A percentile compares a stretch with the other conserved stretches of the same genome.
Conservation (phyloP, 163 green algal species). For the Prototheca cutis region DNA sequence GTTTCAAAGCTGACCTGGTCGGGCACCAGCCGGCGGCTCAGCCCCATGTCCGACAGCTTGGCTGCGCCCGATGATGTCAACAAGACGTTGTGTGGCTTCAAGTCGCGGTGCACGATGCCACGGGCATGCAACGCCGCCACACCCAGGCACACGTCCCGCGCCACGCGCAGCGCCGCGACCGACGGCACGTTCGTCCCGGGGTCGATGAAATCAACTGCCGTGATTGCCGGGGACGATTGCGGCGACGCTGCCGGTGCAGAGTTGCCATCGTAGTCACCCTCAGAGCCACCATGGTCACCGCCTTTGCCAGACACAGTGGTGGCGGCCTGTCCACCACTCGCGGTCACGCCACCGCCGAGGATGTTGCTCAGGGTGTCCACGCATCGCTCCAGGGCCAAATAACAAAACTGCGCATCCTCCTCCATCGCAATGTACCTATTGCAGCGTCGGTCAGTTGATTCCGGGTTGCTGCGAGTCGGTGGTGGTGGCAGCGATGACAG, state of each 20-base stretch:
- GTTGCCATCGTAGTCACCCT: no score
- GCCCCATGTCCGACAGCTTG: conserved; percentile 96
- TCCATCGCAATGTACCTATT: conserved; percentile 96
- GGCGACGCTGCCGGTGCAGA: no score
- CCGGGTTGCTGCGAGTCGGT: no score
- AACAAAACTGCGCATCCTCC: conserved; percentile 91
- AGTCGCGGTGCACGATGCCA: conserved; percentile 76
- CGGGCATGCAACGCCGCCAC: conserved; percentile 59
- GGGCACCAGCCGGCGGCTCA: conserved; percentile 73
- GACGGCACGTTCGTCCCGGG: conserved; percentile 6
- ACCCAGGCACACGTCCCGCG: conserved; percentile 28
- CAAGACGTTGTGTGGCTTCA: conserved; percentile 76
- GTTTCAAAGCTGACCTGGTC: conserved; percentile 79
- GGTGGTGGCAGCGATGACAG: no score
- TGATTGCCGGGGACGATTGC: no score
- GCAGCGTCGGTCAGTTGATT: no score
- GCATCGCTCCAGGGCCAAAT: conserved; percentile 89
- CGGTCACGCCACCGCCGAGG: not conserved
- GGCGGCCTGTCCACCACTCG: no score
- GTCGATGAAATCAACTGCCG: not conserved
- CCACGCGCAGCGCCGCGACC: conserved; percentile 18
- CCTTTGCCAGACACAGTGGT: not conserved
- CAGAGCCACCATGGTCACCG: not conserved
- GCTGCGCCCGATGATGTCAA: conserved; percentile 26
- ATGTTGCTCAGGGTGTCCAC: conserved; percentile 33